A percentile compares a stretch with the other conserved stretches of the same genome.
Conservation (phyloP, 805 yeast species). For the Torulaspora quercuum region DNA sequence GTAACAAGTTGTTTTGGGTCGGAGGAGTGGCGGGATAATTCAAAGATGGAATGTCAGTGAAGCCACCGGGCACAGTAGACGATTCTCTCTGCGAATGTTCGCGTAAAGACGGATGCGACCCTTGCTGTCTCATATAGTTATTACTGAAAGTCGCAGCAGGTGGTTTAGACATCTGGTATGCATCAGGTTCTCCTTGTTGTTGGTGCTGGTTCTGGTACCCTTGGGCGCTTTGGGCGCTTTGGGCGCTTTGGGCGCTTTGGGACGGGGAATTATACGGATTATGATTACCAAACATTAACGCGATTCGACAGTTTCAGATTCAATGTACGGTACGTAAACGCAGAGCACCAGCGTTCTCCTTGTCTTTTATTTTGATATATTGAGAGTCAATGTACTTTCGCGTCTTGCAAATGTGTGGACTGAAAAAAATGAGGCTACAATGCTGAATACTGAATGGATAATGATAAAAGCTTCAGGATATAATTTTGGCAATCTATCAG, state of each 20-base stretch:
- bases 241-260: slow-evolving; percentile 4
- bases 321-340: too few species aligned
- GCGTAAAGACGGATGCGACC: slow-evolving; percentile 40
- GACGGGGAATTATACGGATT: slow-evolving; percentile 9
- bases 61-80: slow-evolving; percentile 20
- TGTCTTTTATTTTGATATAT: too few species aligned
- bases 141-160: slow-evolving; percentile 38
- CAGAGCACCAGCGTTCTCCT: not conserved
- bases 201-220: slow-evolving; percentile 3
- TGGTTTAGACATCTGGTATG: slow-evolving; percentile 25
- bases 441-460: too few species aligned
- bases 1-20: slow-evolving; percentile 18
- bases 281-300: slow-evolving; percentile 11
- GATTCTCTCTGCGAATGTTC: slow-evolving; percentile 25
- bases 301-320: not conserved
- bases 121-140: slow-evolving; percentile 38
- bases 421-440: too few species aligned
- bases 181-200: slow-evolving; percentile 4
- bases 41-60: slow-evolving; percentile 33
- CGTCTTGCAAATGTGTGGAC: too few species aligned
- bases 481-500: too few species aligned
- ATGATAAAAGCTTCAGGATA: too few species aligned
- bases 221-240: slow-evolving; percentile 2
- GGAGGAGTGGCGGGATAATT: slow-evolving; percentile 35
- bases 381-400: too few species aligned